Conservation (phyloP, 1,284 basidiomycete species). For the Mycosarcoma mackinlayi region DNA sequence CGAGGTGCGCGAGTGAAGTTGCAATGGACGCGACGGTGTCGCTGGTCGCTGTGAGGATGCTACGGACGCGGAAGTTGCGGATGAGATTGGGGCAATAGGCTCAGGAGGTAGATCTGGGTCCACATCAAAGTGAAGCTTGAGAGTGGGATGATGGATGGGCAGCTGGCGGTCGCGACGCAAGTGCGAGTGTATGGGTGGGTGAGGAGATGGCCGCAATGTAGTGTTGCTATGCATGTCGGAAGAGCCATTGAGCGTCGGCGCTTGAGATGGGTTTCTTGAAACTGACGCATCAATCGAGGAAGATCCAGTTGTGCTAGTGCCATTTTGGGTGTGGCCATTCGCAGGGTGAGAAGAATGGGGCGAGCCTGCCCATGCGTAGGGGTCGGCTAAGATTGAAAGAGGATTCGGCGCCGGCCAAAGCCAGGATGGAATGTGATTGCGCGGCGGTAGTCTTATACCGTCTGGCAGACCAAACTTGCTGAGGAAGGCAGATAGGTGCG, state of each 20-base stretch:
- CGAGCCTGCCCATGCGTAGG: slow-evolving; percentile 34
- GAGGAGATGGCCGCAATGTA: slow-evolving; percentile 4
- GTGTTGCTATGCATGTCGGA: slow-evolving; percentile 4
- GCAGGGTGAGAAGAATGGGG: slow-evolving; percentile 4
- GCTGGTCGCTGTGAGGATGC: slow-evolving; percentile 21
- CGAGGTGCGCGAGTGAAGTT: slow-evolving; percentile 31
- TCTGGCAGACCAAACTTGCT: slow-evolving; percentile 62
- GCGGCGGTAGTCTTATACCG: slow-evolving; percentile 53
- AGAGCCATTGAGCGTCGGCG: slow-evolving; percentile 2
- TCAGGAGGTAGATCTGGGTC: slow-evolving; percentile 44
- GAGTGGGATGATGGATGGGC: slow-evolving; percentile 59
- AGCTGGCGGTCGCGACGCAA: slow-evolving; percentile 30
- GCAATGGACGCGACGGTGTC: slow-evolving; percentile 24
- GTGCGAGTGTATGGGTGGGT: slow-evolving; percentile 10
- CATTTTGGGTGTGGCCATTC: slow-evolving; percentile 13
- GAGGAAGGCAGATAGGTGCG: slow-evolving; percentile 55
- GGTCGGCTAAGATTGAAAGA: slow-evolving; percentile 32
- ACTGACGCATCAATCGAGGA: not conserved
- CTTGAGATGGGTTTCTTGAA: slow-evolving; percentile 9
- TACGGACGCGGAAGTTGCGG: not conserved
- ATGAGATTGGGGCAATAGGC: slow-evolving; percentile 4
- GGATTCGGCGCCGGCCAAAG: slow-evolving; percentile 53
- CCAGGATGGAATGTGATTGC: slow-evolving; percentile 55
- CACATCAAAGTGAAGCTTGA: slow-evolving; percentile 58
- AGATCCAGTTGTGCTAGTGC: not conserved